phyloP scores from a whole-genome alignment of 139 green algal species.

The Gonium pectorale region DNA sequence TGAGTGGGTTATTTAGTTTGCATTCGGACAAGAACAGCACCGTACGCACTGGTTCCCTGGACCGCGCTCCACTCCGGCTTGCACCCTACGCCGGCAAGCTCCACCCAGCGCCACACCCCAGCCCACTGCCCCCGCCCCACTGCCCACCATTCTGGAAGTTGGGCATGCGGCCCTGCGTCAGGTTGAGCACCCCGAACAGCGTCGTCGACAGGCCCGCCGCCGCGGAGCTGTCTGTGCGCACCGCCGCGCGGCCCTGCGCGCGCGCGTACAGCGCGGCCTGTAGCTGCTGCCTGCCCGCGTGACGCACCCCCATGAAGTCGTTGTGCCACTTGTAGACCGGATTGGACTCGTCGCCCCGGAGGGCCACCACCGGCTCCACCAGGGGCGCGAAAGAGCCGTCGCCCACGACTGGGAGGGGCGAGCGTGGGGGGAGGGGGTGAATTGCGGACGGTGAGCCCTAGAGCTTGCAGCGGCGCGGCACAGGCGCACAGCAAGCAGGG shows the following conservation, averaged over 20 bases:
- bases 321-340: conserved; percentile 68
- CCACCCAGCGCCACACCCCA: too few relatives aligned
- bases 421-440: too few relatives aligned
- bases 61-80: too few relatives aligned
- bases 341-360: conserved; percentile 55
- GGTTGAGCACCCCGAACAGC: conserved; percentile 40
- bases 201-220: conserved; percentile 48
- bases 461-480: too few relatives aligned
- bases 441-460: too few relatives aligned
- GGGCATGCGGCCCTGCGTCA: conserved; percentile 39
- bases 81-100: too few relatives aligned
- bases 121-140: too few relatives aligned
- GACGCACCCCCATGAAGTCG: conserved; percentile 57
- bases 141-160: conserved; percentile 13
- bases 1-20: too few relatives aligned
- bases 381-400: conserved; percentile 37
- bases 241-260: conserved; percentile 45
- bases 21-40: too few relatives aligned
- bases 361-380: conserved; percentile 31
- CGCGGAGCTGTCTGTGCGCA: conserved; percentile 45
- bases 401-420: too few relatives aligned
- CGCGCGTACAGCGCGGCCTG: conserved; percentile 53
- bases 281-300: conserved; percentile 47
- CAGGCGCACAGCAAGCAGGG: too few relatives aligned
- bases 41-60: too few relatives aligned